Evolutionary conservation across 2,329 filamentous ascomycete genomes (phyloP).

Genomic region (Arachnomyces sp.): DNA sequence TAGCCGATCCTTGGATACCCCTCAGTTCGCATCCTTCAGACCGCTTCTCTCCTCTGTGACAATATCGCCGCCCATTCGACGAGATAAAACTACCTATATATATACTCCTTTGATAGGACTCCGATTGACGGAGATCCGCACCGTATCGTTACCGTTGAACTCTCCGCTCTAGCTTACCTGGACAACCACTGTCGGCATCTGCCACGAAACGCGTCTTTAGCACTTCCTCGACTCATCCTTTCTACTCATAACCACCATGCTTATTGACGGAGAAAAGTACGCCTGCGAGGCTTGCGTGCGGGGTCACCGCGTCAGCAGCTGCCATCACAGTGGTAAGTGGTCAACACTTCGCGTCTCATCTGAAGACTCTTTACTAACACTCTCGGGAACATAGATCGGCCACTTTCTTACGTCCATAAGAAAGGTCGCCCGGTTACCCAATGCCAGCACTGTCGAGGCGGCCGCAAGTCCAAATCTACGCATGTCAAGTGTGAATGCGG

Average conservation of each 20-base stretch:
- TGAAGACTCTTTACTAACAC: slow-evolving; percentile 8
- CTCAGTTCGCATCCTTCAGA: no score
- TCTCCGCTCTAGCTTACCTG: no score
- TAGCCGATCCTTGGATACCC: no score
- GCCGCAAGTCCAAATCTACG: slow-evolving; percentile 91
- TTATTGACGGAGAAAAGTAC: slow-evolving; percentile 18
- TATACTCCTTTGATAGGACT: no score
- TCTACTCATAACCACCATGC: slow-evolving; percentile 8
- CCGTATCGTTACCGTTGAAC: no score
- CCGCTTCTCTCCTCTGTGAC: no score
- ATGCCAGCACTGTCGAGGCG: slow-evolving; percentile 90
- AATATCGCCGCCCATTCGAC: no score
- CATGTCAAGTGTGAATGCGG: slow-evolving; percentile 97
- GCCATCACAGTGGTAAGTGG: slow-evolving; percentile 82
- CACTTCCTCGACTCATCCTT: neutral
- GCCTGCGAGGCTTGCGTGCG: slow-evolving; percentile 78
- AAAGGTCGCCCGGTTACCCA: slow-evolving; percentile 96
- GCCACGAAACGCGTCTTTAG: no score
- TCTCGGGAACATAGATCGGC: slow-evolving; percentile 58
- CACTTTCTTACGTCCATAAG: slow-evolving; percentile 90
- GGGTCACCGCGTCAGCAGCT: slow-evolving; percentile 97
- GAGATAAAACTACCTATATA: no score
- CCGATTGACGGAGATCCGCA: no score
- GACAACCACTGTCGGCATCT: no score
- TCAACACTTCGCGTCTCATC: slow-evolving; percentile 11